Conservation (phyloP, 2,329 filamentous ascomycete species). For the Aspergillus niger region DNA sequence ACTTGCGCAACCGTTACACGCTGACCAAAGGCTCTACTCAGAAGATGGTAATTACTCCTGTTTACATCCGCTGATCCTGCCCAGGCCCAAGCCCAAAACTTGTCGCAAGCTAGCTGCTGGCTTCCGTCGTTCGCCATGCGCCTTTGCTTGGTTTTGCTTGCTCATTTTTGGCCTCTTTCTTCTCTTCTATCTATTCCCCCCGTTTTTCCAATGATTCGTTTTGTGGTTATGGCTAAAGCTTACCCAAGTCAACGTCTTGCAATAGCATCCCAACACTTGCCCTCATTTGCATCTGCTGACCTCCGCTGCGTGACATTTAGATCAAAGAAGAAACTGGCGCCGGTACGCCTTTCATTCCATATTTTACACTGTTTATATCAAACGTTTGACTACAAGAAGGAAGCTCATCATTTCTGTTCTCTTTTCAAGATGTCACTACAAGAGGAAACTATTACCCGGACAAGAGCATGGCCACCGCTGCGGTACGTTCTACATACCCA, state of each 20-base stretch:
- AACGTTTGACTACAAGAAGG: slow-evolving; percentile 52
- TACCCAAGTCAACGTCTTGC: slow-evolving; percentile 61
- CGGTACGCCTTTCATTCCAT: slow-evolving; percentile 72
- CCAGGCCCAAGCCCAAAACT: slow-evolving; percentile 42
- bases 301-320: slow-evolving; percentile 83
- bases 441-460: slow-evolving; percentile 96
- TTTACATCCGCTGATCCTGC: slow-evolving; percentile 66
- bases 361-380: slow-evolving; percentile 45
- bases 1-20: slow-evolving; percentile 92
- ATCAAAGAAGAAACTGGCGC: slow-evolving; percentile 99
- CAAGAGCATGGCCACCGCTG: slow-evolving; percentile 92
- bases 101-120: slow-evolving; percentile 40
- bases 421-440: slow-evolving; percentile 90
- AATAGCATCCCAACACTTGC: slow-evolving; percentile 58
- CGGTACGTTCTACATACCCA: slow-evolving; percentile 61
- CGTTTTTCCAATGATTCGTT: slow-evolving; percentile 3
- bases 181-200: no score
- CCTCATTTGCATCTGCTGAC: slow-evolving; percentile 94
- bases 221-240: slow-evolving; percentile 66
- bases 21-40: slow-evolving; percentile 96
- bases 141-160: slow-evolving; percentile 39
- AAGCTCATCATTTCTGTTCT: slow-evolving; percentile 61
- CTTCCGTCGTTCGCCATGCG: slow-evolving; percentile 31
- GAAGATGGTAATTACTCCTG: slow-evolving; percentile 96
- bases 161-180: slow-evolving; percentile 30